phyloP scores from a whole-genome alignment of 2,329 filamentous ascomycete genomes.

The Fusarium haematococcum region DNA sequence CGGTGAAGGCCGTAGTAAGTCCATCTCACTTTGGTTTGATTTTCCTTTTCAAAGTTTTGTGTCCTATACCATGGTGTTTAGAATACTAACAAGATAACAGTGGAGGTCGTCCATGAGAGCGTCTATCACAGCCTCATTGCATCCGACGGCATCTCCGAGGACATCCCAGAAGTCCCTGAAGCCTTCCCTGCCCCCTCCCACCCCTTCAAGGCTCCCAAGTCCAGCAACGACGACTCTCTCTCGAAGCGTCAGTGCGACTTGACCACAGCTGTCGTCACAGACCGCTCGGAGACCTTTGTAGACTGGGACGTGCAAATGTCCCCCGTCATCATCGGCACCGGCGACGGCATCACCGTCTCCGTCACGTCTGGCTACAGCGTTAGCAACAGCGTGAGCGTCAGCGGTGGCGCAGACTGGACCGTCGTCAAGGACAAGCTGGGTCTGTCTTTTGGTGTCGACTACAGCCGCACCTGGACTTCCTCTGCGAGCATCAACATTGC shows the following conservation, averaged over 20 bases:
- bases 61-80: no score
- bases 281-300: constrained; percentile 11
- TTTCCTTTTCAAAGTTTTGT: background rate
- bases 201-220: background rate
- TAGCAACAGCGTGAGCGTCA: constrained; percentile 13
- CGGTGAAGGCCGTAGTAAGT: constrained; percentile 22
- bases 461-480: constrained; percentile 20
- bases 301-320: constrained; percentile 36
- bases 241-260: background rate
- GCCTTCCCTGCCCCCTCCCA: background rate
- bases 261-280: constrained; percentile 8
- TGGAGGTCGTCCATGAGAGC: constrained; percentile 25
- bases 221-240: background rate
- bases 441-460: constrained; percentile 7
- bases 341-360: constrained; percentile 3
- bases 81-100: background rate
- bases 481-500: constrained; percentile 9
- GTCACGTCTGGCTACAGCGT: background rate
- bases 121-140: constrained; percentile 20
- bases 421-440: constrained; percentile 10
- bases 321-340: constrained; percentile 21
- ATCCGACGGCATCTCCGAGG: background rate
- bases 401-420: background rate
- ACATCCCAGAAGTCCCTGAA: constrained; percentile 12
- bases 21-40: background rate